A percentile compares a stretch with the other conserved stretches of the same genome.
These are phyloP conservation scores for Mycena venus DNA, from an alignment of 768 basidiomycete species.

Conservation along the genomic window DNA sequence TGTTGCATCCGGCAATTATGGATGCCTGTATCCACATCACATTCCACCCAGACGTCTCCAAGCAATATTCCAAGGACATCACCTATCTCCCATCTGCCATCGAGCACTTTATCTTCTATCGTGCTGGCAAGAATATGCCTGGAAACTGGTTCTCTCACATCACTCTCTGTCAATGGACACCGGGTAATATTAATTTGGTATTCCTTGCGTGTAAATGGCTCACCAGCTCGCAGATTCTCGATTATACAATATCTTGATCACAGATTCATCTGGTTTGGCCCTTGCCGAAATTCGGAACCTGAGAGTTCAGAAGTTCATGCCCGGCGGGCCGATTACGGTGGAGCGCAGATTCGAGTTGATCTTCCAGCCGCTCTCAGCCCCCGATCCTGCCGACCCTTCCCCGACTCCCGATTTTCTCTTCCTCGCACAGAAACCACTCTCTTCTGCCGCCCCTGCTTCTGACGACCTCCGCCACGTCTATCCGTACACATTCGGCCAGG, in stretches of 20 bases:
- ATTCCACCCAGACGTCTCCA: conserved; percentile 17
- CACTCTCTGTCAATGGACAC: conserved; percentile 18
- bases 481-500: conserved; percentile 7
- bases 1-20: conserved; percentile 17
- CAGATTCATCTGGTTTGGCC: conserved; percentile 9
- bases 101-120: conserved; percentile 17
- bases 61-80: conserved; percentile 1
- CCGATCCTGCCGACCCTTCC: neutral
- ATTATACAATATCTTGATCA: conserved; percentile 17
- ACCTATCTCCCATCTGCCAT: conserved; percentile 18
- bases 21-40: conserved; percentile 22
- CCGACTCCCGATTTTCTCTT: conserved; percentile 16
- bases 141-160: conserved; percentile 24
- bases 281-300: conserved; percentile 10
- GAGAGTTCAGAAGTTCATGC: conserved; percentile 4
- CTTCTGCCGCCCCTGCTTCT: neutral
- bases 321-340: neutral
- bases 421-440: neutral
- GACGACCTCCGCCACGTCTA: conserved; percentile 1
- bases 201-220: conserved; percentile 5
- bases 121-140: neutral
- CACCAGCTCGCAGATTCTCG: conserved; percentile 13
- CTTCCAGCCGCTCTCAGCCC: conserved; percentile 12
- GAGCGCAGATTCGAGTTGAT: conserved; percentile 19
- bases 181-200: conserved; percentile 16